phyloP scores from a whole-genome alignment of 169 alveolate genomes.

The Cryptosporidium muris region DNA sequence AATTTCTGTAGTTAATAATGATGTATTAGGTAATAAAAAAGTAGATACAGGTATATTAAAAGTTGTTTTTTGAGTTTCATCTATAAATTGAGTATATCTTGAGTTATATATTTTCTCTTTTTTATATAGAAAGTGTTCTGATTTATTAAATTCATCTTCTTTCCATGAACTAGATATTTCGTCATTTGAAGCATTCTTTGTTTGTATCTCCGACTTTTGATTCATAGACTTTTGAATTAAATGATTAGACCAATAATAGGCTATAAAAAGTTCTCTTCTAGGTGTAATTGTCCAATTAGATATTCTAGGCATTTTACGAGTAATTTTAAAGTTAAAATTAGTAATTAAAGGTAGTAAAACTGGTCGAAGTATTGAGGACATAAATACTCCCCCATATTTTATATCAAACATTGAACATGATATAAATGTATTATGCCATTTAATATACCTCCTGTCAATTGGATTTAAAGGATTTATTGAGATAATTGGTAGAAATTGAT shows the following conservation, averaged over 20 bases:
- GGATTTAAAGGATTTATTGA: too few relatives aligned
- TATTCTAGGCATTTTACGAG: slow-evolving; percentile 14
- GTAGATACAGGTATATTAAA: too few relatives aligned
- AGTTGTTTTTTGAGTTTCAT: too few relatives aligned
- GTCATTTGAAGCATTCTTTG: background rate
- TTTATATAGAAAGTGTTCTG: background rate
- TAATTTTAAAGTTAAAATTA: background rate
- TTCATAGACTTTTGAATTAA: background rate
- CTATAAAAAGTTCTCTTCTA: slow-evolving; percentile 44
- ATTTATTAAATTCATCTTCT: background rate
- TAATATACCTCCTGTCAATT: background rate
- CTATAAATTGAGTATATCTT: too few relatives aligned
- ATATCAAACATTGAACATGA: too few relatives aligned
- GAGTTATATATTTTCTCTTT: too few relatives aligned
- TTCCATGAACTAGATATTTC: background rate
- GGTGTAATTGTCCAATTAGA: slow-evolving; percentile 66
- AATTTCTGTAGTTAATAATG: too few relatives aligned
- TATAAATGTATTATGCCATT: too few relatives aligned
- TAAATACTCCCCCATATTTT: too few relatives aligned
- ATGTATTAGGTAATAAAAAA: too few relatives aligned
- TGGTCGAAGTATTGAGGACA: background rate
- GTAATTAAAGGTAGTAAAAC: slow-evolving; percentile 39
- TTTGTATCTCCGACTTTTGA: background rate
- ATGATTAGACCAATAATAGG: slow-evolving; percentile 42
- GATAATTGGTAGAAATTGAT: too few relatives aligned